phyloP scores from a whole-genome alignment of 2,329 filamentous ascomycete species.

The Talaromyces pinophilus region DNA sequence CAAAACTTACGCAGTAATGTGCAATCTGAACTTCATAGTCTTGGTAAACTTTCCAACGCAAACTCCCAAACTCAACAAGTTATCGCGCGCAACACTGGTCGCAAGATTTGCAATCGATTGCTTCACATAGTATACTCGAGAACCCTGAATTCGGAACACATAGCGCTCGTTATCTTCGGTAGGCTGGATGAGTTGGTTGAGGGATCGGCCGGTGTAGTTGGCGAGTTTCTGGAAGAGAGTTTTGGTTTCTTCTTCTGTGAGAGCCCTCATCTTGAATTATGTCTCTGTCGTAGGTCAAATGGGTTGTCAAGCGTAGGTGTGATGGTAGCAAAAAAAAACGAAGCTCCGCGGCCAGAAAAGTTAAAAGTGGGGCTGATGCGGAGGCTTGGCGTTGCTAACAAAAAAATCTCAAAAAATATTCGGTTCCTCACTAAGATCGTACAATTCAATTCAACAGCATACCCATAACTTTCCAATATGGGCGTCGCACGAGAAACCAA shows the following conservation, averaged over 20 bases:
- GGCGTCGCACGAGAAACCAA: conserved; percentile 51
- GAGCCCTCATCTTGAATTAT: conserved; percentile 67
- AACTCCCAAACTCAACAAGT: conserved; percentile 82
- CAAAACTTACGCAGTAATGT: conserved; percentile 70
- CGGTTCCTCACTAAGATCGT: background rate
- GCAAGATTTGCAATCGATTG: conserved; percentile 89
- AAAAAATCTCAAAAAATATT: conserved; percentile 25
- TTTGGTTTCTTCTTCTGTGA: conserved; percentile 67
- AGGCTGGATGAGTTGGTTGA: conserved; percentile 80
- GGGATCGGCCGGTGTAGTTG: conserved; percentile 83
- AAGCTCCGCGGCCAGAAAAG: conserved; percentile 29
- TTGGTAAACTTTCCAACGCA: conserved; percentile 96
- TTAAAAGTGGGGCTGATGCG: conserved; percentile 29
- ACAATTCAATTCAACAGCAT: background rate
- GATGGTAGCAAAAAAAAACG: conserved; percentile 14
- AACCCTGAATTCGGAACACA: conserved; percentile 81
- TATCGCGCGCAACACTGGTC: conserved; percentile 77
- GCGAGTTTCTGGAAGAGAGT: conserved; percentile 90
- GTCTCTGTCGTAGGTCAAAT: background rate
- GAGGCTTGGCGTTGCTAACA: conserved; percentile 33
- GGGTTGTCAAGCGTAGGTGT: background rate
- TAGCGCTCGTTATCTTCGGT: conserved; percentile 73
- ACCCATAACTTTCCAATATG: conserved; percentile 40
- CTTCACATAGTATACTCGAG: conserved; percentile 87
- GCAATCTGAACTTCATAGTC: conserved; percentile 90